Evolutionary conservation across 306 rosid species (phyloP).

Genomic region (Cicer yamashitae): DNA sequence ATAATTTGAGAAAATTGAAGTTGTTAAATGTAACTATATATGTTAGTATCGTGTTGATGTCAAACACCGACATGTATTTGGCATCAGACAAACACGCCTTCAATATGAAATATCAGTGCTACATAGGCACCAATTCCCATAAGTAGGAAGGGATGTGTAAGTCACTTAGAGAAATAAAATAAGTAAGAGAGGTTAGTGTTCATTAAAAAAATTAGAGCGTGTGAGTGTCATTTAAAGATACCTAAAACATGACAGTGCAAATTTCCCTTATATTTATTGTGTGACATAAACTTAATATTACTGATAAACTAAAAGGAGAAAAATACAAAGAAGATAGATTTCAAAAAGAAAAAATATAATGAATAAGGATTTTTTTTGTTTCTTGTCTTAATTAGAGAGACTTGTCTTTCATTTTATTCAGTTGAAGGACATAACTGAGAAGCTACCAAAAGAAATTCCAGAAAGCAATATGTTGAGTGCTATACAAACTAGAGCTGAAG

Average conservation of each 20-base stretch:
- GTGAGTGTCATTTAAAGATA: background rate
- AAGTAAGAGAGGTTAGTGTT: background rate
- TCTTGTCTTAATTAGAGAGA: slow-evolving; percentile 30
- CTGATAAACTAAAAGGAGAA: background rate
- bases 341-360: background rate
- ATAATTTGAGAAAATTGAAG: no score
- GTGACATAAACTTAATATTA: slow-evolving; percentile 2
- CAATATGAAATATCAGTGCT: no score
- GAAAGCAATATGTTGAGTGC: slow-evolving; percentile 51
- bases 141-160: background rate
- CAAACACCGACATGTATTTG: no score
- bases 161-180: background rate
- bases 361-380: background rate
- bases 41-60: no score
- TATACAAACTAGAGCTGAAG: slow-evolving; percentile 56
- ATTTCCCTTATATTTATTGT: background rate
- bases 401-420: slow-evolving; percentile 44
- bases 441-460: slow-evolving; percentile 59
- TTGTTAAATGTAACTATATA: no score
- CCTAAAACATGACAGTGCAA: background rate
- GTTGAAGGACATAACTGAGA: slow-evolving; percentile 63
- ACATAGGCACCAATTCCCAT: background rate
- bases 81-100: no score
- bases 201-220: background rate
- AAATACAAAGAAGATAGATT: background rate